Base-by-base conservation (phyloP, 805 yeast species). In the Hanseniaspora meyeri region DNA sequence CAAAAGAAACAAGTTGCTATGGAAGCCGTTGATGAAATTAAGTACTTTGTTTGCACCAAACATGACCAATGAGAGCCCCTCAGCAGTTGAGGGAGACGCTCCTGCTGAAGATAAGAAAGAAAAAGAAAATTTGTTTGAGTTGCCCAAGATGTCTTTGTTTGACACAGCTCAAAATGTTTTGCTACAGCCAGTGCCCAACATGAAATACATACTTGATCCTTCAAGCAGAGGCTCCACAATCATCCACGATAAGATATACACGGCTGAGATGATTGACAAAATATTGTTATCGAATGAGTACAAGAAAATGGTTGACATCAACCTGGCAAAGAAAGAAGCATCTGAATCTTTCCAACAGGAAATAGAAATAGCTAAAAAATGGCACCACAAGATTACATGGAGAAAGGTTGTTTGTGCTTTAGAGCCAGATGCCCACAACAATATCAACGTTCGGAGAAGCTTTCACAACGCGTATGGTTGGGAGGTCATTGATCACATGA, bases 401-500 rank as follows among this genome's bases (percentile, higher is more conserved):
- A 71, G 90, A 42, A 84, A 85, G 68, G 84, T 82, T 1, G 66
- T 85, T 19, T 85, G 84, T 1, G 77, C 77, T 43, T 65, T 85
- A 57, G 73, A 79, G 59, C 87, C 89, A 0, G 90, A 84, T 68
- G 88, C 90, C 0, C 91, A 84, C 63, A 85, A 85, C 62, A 85
- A 83, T 62, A 83, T 85, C 36, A 72, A 83, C 40, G 90, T 85
- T 0, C 68, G 93, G 60, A 72, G 90, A 63, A 69, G 83, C 56
- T 84, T 83, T 68, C 75, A 87, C 1, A 86, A 86, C 70, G 93
- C 91, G 0, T 85, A 81, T 68, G 95, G 95, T 1, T 86, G 95
- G 95, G 81, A 79, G 0, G 87, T 85, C 0, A 71, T 85, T 49
- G 89, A 85, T 58, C 93, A 84, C 65, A 64, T 86, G 59, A 77